Percentiles rank a stretch among this genome's conserved stretches.
Conservation (phyloP, 2,329 filamentous ascomycete genomes). For the Aspergillus tamarii region DNA sequence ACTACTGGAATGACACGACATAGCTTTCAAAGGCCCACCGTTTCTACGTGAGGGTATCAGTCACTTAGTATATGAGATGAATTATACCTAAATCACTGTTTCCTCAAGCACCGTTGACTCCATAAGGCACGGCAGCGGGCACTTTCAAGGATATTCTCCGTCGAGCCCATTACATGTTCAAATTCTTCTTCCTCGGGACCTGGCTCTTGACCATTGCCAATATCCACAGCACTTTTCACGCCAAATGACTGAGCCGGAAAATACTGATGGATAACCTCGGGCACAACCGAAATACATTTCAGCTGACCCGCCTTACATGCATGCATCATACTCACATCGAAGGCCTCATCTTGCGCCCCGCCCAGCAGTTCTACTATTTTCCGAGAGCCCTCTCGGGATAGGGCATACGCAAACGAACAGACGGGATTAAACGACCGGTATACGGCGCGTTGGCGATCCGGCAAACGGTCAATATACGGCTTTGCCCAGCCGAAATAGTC, state of each 20-base stretch:
- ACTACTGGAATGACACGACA: no score
- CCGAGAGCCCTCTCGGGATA: conserved; percentile 45
- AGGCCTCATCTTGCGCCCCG: conserved; percentile 36
- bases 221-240: conserved; percentile 26
- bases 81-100: neutral
- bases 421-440: conserved; percentile 31
- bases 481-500: conserved; percentile 22
- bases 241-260: conserved; percentile 32
- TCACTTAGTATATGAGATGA: no score
- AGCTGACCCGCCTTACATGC: conserved; percentile 34
- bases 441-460: conserved; percentile 28
- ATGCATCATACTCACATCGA: conserved; percentile 39
- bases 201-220: conserved; percentile 23
- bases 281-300: conserved; percentile 41
- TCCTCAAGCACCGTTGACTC: conserved; percentile 23
- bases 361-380: conserved; percentile 35
- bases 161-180: conserved; percentile 36
- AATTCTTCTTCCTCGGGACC: conserved; percentile 22
- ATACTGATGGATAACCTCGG: conserved; percentile 42
- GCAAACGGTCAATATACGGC: conserved; percentile 14
- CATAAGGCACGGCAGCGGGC: conserved; percentile 40
- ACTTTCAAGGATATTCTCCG: conserved; percentile 40
- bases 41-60: neutral
- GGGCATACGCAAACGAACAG: conserved; percentile 41
- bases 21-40: no score